phyloP scores from a whole-genome alignment of 208 protist genomes.

The Acanthamoeba triangularis region DNA sequence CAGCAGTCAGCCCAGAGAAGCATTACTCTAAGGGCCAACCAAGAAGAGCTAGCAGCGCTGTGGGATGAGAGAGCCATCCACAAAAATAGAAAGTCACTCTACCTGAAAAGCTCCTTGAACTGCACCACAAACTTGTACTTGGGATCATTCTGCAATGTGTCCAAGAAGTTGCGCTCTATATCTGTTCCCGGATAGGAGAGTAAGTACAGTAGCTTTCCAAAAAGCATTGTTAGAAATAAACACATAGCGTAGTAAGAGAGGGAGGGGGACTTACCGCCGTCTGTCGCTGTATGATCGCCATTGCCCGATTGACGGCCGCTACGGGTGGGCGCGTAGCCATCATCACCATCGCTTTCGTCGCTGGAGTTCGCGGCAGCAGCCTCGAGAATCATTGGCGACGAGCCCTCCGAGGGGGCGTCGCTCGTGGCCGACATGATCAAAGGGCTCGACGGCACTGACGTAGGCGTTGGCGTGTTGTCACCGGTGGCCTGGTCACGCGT shows the following conservation, averaged over 20 bases:
- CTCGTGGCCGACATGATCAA: background rate
- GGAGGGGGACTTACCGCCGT: background rate
- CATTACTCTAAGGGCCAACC: too few species aligned
- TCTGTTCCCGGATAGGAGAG: background rate
- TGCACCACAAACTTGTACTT: constrained; percentile 69
- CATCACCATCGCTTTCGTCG: background rate
- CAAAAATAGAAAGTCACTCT: background rate
- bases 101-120: constrained; percentile 64
- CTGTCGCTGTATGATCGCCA: background rate
- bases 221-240: too few species aligned
- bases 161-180: background rate
- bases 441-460: background rate
- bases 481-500: background rate
- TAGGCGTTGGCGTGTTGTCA: background rate
- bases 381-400: background rate
- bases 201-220: too few species aligned
- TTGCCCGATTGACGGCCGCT: background rate
- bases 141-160: constrained; percentile 5
- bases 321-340: background rate
- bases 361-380: background rate
- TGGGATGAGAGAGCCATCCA: too few species aligned
- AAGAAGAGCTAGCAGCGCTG: too few species aligned
- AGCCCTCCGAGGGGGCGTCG: background rate
- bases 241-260: too few species aligned
- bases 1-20: background rate